Evolutionary conservation across 768 basidiomycete genomes (phyloP), one percentile per base, ranked within the genome.

Genomic region (Amanita fuliginea): DNA sequence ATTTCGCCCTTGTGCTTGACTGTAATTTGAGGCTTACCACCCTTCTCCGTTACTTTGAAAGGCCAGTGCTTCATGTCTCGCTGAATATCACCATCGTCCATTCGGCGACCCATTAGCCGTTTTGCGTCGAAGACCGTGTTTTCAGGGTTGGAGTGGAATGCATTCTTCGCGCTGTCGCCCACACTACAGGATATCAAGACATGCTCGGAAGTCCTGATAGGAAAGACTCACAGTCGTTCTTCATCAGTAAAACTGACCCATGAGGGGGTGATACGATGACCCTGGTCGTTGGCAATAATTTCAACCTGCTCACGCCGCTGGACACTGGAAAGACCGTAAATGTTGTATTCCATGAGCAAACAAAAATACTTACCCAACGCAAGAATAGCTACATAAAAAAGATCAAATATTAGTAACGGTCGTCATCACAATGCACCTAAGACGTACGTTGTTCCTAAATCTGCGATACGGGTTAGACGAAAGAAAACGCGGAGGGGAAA

Each of bases 91-190:
- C 70, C 68, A 61, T 95, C 91, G 49, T 86, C 80, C 61, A 82
- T 73, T 62, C 83, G 85, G 60, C 86, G 86, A 58, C 92, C 90
- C 60, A 94, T 93, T 56, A 95, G 79, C 67, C 93, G 90, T 62
- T 96, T 98, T 51, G 93, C 93, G 66, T 96, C 93, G 59, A 96
- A 97, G 51, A 96, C 86, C 8, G 93, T 96, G 70, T 98, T 98
- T 56, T 76, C 58, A 16, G 95, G 91, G 69, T 98, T 91, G 40
- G 86, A 75, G 66, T 90, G 83, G 71, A 81, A 91, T 26, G 92
- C 91, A 63, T 99, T 98, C 73, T 99, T 99, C 39, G 95, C 95
- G 52, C 81, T 77, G 65, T 99, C 95, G 60, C 96, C 95, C 59
- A 99, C 87, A 62, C 74, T 77, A 7, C 6, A 47, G 9, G 28